Evolutionary conservation across 768 basidiomycete species (phyloP).

Genomic region (Pulveroboletus sp.): DNA sequence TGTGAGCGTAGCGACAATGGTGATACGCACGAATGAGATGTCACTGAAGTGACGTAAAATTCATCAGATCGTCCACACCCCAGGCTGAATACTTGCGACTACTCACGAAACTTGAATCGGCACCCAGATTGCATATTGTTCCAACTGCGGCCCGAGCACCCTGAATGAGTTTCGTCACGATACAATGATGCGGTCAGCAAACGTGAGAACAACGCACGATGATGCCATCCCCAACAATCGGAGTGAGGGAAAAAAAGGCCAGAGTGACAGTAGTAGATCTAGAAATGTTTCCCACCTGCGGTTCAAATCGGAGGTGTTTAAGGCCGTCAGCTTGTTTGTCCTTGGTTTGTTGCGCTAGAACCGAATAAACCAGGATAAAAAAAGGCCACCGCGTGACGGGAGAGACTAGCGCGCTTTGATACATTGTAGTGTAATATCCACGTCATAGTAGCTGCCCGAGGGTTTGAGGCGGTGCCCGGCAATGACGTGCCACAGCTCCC

Average conservation of each 20-base stretch:
- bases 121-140: not conserved
- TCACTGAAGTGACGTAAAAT: not conserved
- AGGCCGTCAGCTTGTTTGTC: not conserved
- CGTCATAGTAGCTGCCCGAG: too few relatives aligned
- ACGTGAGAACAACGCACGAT: not conserved
- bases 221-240: not conserved
- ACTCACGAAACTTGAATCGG: slow-evolving; percentile 9
- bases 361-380: too few relatives aligned
- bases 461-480: too few relatives aligned
- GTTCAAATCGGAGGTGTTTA: not conserved
- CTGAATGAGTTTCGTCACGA: not conserved
- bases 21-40: slow-evolving; percentile 3
- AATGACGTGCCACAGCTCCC: too few relatives aligned
- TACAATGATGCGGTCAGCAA: not conserved
- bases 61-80: too few relatives aligned
- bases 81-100: too few relatives aligned
- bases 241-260: not conserved
- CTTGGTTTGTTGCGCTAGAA: too few relatives aligned
- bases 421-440: too few relatives aligned
- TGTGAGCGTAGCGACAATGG: not conserved
- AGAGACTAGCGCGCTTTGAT: too few relatives aligned
- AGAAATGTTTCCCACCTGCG: not conserved
- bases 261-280: not conserved
- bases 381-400: too few relatives aligned
- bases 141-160: too few relatives aligned